Base-by-base conservation (phyloP, 2,329 filamentous ascomycete genomes). In the Trichoderma sp. region DNA sequence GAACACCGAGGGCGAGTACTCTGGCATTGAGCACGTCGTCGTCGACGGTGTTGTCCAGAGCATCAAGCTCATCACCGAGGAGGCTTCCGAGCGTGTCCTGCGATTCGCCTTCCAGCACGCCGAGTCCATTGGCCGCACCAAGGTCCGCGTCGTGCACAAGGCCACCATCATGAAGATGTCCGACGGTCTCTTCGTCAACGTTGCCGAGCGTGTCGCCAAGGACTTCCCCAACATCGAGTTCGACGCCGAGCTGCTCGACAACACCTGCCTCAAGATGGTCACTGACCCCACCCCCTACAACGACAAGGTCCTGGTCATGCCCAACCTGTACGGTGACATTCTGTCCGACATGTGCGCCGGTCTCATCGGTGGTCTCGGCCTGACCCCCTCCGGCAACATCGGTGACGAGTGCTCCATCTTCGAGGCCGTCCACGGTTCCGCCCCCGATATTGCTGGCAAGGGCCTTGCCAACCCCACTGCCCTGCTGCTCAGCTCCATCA, bases 141-240 rank as follows among this genome's bases (percentile, higher is more conserved):
- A 98, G 93, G 96, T 98, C 83, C 95, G 95, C 83, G 96, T 95
- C 76, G 95, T 98, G 78, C 97, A 99, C 93, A 99, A 99, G 92
- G 97, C 97, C 85, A 98, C 97, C 84, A 99, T 99, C 89, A 99
- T 99, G 97, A 99, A 99, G 92, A 97, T 98, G 94, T 96, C 93
- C 84, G 97, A 99, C 86, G 97, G 97, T 88, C 94, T 99, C 77
- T 99, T 99, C 92, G 91, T 99, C 81, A 94, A 91, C 86, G 95
- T 93, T 78, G 97, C 93, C 81, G 89, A 92, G 80, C 91, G 97
- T 77, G 91, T 99, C 80, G 90, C 95, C 85, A 97, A 97, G 91
- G 95, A 98, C 84, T 99, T 94, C 91, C 97, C 97, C 78, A 89
- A 92, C 81, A 94, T 99, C 83, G 94, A 98, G 88, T 98, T 99